Conservation (phyloP, 1,139 yeast genomes). For the Eremothecium coryli region DNA sequence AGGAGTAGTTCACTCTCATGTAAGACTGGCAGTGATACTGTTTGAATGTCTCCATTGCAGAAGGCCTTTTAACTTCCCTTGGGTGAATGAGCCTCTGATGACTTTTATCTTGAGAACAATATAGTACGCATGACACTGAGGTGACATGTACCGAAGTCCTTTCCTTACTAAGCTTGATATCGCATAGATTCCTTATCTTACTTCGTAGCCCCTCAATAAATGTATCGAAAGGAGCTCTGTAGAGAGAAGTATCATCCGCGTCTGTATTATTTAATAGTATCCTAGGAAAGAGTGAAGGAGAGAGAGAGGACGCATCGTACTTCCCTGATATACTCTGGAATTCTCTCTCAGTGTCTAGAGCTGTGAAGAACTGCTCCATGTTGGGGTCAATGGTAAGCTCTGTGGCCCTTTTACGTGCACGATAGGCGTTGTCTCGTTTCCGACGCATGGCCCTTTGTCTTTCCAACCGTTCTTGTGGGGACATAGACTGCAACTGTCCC, state of each 20-base stretch:
- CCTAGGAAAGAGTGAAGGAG: constrained; percentile 1
- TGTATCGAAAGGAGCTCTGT: constrained; percentile 2
- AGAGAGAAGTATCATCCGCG: constrained; percentile 1
- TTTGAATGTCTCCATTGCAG: background rate
- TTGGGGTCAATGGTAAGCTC: constrained; percentile 4
- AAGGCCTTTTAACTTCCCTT: background rate
- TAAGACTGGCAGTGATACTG: constrained; percentile 5
- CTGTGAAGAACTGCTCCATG: constrained; percentile 1
- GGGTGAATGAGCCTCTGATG: constrained; percentile 3
- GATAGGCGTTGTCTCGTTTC: constrained; percentile 4
- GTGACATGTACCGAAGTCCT: constrained; percentile 4
- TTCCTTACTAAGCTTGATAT: constrained; percentile 4
- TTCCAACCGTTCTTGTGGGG: constrained; percentile 3
- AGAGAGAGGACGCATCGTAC: constrained; percentile 1
- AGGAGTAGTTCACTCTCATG: constrained; percentile 4
- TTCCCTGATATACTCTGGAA: constrained; percentile 4
- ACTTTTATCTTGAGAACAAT: constrained; percentile 4
- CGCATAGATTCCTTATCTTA: constrained; percentile 1
- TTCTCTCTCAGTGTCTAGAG: background rate
- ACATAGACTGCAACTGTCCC: constrained; percentile 3
- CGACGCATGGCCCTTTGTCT: constrained; percentile 5
- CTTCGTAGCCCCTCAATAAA: constrained; percentile 4
- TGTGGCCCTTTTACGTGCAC: constrained; percentile 4
- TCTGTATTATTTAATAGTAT: constrained; percentile 2
- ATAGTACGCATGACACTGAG: constrained; percentile 2